Evolutionary conservation across 306 rosid genomes (phyloP).

Genomic region (Potentilla sterilis): DNA sequence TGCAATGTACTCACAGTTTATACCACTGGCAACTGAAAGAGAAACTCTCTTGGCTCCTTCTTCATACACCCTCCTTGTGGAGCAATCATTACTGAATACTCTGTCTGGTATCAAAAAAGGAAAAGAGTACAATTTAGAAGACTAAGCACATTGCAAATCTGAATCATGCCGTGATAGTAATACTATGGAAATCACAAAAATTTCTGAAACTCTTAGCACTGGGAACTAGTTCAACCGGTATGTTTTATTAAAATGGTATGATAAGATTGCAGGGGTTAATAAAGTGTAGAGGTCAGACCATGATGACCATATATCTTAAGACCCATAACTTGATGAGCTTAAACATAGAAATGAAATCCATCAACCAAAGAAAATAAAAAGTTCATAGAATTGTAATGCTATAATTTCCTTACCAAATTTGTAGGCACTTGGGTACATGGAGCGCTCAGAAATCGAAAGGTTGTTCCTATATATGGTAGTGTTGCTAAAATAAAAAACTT

Average conservation of each 20-base stretch:
- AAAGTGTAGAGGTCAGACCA: conserved; percentile 14
- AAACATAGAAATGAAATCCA: conserved; percentile 3
- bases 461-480: conserved; percentile 77
- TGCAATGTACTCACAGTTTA: conserved; percentile 74
- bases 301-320: conserved; percentile 6
- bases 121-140: conserved; percentile 26
- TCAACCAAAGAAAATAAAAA: conserved; percentile 2
- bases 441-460: conserved; percentile 87
- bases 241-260: neutral
- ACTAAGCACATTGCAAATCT: conserved; percentile 17
- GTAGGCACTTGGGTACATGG: conserved; percentile 89
- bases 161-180: neutral
- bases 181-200: conserved; percentile 10
- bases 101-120: conserved; percentile 52
- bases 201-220: conserved; percentile 8
- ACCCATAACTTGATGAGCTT: conserved; percentile 7
- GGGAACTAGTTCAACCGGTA: conserved; percentile 22
- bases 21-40: conserved; percentile 86
- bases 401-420: conserved; percentile 69
- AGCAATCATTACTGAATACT: conserved; percentile 73
- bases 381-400: neutral
- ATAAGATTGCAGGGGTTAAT: neutral
- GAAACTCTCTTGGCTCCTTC: conserved; percentile 92
- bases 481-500: neutral
- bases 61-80: conserved; percentile 85